These are phyloP conservation scores for Boletus reticuloceps DNA, from an alignment of 768 basidiomycete species.

Conservation along the genomic window DNA sequence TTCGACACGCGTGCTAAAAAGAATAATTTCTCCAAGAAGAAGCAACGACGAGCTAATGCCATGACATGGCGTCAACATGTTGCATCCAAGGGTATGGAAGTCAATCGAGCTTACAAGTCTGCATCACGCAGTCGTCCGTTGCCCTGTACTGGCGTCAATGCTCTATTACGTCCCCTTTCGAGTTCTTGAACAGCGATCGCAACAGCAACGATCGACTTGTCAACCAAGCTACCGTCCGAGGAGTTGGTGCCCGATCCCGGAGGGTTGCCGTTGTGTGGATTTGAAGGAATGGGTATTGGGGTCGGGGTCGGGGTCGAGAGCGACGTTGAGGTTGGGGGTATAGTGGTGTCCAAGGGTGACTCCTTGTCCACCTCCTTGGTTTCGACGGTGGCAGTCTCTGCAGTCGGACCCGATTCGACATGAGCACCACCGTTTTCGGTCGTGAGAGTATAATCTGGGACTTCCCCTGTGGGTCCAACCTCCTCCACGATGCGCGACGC, in stretches of 20 bases:
- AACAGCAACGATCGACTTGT: conserved; percentile 30
- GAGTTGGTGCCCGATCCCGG: conserved; percentile 45
- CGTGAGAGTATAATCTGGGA: conserved; percentile 29
- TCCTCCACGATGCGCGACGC: conserved; percentile 31
- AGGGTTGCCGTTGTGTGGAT: not conserved
- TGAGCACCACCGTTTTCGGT: not conserved
- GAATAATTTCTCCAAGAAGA: conserved; percentile 42
- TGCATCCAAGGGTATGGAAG: not conserved
- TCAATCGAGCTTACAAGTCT: conserved; percentile 41
- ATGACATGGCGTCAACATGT: not conserved
- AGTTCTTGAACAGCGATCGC: conserved; percentile 34
- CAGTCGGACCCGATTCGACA: not conserved
- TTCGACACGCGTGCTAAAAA: conserved; percentile 56
- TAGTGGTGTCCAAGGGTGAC: not conserved
- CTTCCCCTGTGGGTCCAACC: conserved; percentile 46
- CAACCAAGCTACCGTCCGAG: conserved; percentile 47
- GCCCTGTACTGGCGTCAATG: conserved; percentile 53
- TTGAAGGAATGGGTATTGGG: conserved; percentile 7
- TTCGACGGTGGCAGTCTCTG: not conserved
- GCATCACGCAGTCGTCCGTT: conserved; percentile 36
- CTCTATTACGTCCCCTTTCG: conserved; percentile 52
- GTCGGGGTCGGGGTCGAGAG: conserved; percentile 4
- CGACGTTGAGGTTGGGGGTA: conserved; percentile 2
- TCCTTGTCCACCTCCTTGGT: conserved; percentile 8
- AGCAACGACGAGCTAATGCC: conserved; percentile 36